phyloP scores from a whole-genome alignment of 805 yeast genomes.

The Hagleromyces aurorensis region DNA sequence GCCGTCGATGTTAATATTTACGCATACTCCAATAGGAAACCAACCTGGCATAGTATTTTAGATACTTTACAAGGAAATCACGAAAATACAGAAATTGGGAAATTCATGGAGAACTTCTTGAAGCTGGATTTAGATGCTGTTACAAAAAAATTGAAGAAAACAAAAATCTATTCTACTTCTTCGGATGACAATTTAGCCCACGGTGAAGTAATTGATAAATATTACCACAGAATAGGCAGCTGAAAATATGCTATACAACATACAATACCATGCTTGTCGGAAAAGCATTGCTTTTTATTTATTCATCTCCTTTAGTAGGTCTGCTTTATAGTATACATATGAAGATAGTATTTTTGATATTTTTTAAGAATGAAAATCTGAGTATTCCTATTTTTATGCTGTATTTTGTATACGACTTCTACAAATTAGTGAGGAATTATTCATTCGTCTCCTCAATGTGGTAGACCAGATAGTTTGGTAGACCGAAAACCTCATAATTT shows the following conservation, averaged over 20 bases:
- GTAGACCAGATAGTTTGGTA: slow-evolving; percentile 89
- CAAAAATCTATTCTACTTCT: slow-evolving; percentile 39
- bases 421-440: neutral
- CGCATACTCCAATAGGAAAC: slow-evolving; percentile 56
- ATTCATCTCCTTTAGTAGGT: too few species aligned
- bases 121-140: slow-evolving; percentile 40
- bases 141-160: slow-evolving; percentile 42
- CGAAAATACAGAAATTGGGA: slow-evolving; percentile 82
- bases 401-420: neutral
- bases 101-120: slow-evolving; percentile 52
- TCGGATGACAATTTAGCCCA: slow-evolving; percentile 7
- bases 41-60: slow-evolving; percentile 34
- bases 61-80: slow-evolving; percentile 63
- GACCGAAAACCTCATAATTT: slow-evolving; percentile 84
- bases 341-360: slow-evolving; percentile 1
- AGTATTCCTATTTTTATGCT: neutral
- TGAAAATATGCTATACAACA: too few species aligned
- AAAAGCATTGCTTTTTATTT: too few species aligned
- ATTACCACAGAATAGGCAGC: slow-evolving; percentile 16
- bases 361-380: neutral
- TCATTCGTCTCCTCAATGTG: slow-evolving; percentile 67
- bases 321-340: too few species aligned
- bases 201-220: slow-evolving; percentile 9
- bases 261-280: too few species aligned
- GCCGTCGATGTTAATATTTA: slow-evolving; percentile 94